Evolutionary conservation across 257 asterid species (phyloP), one percentile per base, ranked within the genome.

Genomic region (Forsythia suspensa): DNA sequence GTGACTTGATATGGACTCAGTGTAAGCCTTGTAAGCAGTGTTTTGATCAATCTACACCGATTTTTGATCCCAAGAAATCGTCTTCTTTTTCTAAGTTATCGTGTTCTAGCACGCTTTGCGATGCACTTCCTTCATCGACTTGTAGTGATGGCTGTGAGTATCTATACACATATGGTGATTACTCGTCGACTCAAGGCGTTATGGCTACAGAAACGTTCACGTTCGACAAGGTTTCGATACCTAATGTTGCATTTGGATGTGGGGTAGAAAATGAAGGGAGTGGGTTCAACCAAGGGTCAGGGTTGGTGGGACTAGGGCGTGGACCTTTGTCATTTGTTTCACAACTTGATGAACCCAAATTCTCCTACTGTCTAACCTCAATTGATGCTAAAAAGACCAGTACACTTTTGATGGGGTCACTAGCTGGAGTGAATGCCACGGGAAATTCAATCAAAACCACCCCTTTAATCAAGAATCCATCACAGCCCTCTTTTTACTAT

Each of bases 291-390:
- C 94, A 87, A 81, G 97, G 96, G 0, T 93, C 92, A 8, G 98
- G 98, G 65, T 84, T 94, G 1, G 95, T 92, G 6, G 98, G 98
- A 3, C 76, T 94, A 79, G 97, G 98, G 10, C 87, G 97, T 0
- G 98, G 98, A 0, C 91, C 97, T 0, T 37, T 94, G 4, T 92
- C 98, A 0, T 87, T 94, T 7, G 94, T 92, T 0, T 90, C 97
- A 18, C 98, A 94, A 57, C 91, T 94, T n/a, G 85, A 85, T n/a
- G 91, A 86, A 77, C 97, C 96, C 2, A 90, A 79, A 71, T 92
- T 94, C 43, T 89, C 98, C 0, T 94, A 94, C 29, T 92, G 98
- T 2, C 52, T 94, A 8, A 91, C 98, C 12, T 88, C 98, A 2
- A 86, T 91, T 10, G 94, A 90, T 20, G 87, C 92, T 8, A 75